Evolutionary conservation across 148 eudicot species (phyloP), one percentile per base, ranked within the genome.

Genomic region (Chenopodium formosanum): DNA sequence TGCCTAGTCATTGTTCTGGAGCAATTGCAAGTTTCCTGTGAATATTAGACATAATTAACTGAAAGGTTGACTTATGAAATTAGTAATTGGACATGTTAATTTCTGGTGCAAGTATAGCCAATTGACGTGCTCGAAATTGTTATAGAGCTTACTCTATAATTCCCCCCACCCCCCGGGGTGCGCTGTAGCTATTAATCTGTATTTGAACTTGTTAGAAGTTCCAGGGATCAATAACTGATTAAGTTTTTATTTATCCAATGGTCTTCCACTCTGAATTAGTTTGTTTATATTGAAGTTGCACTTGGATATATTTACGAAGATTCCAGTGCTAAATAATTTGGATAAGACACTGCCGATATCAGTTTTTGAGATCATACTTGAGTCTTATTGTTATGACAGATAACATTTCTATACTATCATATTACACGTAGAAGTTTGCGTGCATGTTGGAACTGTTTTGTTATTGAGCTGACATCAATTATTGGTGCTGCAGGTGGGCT

Each of bases 401-500:
- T 70, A 20, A 8, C 17, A 78, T 19, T 40, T 22, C 37, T 74
- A 46, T 68, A 19, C 71, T 46, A 7, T 46, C 52, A 58, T 73
- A 44, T 19, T 13, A 20, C 52, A 1, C 47, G n/a, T 62, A 7
- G 29, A n/a, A 37, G 34, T 63, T 25, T 46, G 72, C 29, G 8
- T 72, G 48, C 29, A 27, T 48, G 1, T 58, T 40, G 17, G 65
- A 7, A 11, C 10, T 46, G 11, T 68, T 46, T 56, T 25, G 9
- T 58, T 63, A 22, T 53, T 63, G 68, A 81, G 74, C 86, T 85
- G 70, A 63, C 46, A 47, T 72, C 65, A 58, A 48, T 81, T 64
- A 31, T 81, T 75, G 81, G 77, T 72, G 79, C 64, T 85, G 83
- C 87, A 95, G 99, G 89, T 95, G 99, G 99, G 99, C 91, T 84